Percentiles rank a stretch among this genome's conserved stretches.
Conservation (phyloP, 495 filamentous ascomycete species). For the Talaromyces ruber region DNA sequence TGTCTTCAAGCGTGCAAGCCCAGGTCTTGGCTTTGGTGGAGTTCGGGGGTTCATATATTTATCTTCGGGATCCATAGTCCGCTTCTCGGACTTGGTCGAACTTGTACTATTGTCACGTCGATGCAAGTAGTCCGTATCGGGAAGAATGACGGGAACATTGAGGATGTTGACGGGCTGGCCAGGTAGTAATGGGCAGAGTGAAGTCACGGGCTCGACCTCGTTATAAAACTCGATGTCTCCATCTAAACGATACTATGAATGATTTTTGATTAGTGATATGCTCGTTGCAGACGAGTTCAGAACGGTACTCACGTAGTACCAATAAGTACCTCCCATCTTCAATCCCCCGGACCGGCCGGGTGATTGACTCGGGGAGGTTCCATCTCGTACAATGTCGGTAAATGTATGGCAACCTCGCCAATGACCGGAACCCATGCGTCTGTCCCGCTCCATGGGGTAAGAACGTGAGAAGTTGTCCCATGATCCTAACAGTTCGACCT, state of each 20-base stretch:
- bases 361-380: slow-evolving; percentile 41
- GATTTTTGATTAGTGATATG: background rate
- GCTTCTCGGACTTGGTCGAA: slow-evolving; percentile 39
- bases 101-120: slow-evolving; percentile 28
- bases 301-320: slow-evolving; percentile 69
- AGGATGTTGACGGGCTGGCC: slow-evolving; percentile 80
- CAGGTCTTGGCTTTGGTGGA: slow-evolving; percentile 41
- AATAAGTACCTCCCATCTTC: slow-evolving; percentile 89
- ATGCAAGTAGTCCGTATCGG: slow-evolving; percentile 30
- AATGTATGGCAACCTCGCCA: slow-evolving; percentile 85
- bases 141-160: slow-evolving; percentile 63
- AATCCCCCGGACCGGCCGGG: slow-evolving; percentile 65
- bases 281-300: background rate
- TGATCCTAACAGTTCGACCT: slow-evolving; percentile 76
- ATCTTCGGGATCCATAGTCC: slow-evolving; percentile 71
- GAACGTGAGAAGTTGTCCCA: slow-evolving; percentile 83
- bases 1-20: slow-evolving; percentile 42
- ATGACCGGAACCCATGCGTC: slow-evolving; percentile 55
- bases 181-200: slow-evolving; percentile 74
- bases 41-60: slow-evolving; percentile 63
- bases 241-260: slow-evolving; percentile 65
- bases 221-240: slow-evolving; percentile 67
- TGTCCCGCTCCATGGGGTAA: slow-evolving; percentile 74
- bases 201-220: slow-evolving; percentile 59
- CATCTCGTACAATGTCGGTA: slow-evolving; percentile 76